Evolutionary conservation across 2,329 filamentous ascomycete species (phyloP).

Genomic region (Talaromyces islandicus): DNA sequence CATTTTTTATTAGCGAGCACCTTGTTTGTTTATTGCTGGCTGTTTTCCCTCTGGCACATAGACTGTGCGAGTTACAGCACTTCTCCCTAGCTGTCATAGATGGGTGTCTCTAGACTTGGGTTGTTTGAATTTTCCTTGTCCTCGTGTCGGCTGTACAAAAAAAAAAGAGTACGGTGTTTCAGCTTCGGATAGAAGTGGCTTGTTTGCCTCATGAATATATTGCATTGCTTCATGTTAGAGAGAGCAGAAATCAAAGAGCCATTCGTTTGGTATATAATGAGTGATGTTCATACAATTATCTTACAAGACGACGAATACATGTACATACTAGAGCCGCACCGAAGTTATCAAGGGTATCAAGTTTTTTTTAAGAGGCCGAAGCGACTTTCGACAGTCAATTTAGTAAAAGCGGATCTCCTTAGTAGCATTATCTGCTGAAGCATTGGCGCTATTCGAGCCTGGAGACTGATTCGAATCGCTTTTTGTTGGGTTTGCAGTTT

Average conservation of each 20-base stretch:
- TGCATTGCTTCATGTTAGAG: background rate
- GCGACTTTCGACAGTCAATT: background rate
- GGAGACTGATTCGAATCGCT: background rate
- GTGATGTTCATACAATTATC: background rate
- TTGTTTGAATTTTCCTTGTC: background rate
- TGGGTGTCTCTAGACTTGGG: background rate
- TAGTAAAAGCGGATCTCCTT: constrained; percentile 3
- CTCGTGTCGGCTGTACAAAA: constrained; percentile 1
- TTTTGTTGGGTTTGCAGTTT: background rate
- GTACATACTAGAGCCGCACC: background rate
- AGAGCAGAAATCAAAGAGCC: background rate
- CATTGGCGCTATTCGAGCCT: background rate
- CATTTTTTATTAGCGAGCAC: background rate
- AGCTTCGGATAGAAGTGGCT: background rate
- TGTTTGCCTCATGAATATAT: background rate
- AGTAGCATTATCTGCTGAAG: background rate
- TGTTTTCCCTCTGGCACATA: background rate
- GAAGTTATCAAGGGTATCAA: constrained; percentile 6
- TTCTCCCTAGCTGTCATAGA: background rate
- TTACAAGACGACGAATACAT: background rate
- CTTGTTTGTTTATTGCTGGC: background rate
- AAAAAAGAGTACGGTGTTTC: background rate
- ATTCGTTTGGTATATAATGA: background rate
- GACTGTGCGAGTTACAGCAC: background rate
- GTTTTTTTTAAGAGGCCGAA: background rate